phyloP scores from a whole-genome alignment of 345 rosid genomes.

The Erucastrum elatum region DNA sequence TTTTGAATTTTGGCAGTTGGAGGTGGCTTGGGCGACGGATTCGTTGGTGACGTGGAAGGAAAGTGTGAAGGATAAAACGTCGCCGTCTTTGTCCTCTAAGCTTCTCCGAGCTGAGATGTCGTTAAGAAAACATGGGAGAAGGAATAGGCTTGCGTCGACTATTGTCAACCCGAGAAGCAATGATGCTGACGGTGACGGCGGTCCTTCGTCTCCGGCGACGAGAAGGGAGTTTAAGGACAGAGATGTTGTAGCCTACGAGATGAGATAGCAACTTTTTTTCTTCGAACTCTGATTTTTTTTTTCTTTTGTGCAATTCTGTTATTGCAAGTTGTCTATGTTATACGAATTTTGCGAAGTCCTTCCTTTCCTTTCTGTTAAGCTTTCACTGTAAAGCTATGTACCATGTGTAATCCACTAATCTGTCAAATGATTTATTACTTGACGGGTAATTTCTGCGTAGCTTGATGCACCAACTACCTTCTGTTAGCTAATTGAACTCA shows the following conservation, averaged over 20 bases:
- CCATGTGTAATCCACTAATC: not conserved
- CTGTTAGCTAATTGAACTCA: not conserved
- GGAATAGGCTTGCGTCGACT: constrained; percentile 70
- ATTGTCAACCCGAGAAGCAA: constrained; percentile 56
- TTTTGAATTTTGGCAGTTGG: constrained; percentile 48
- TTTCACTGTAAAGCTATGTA: not conserved
- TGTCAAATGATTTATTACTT: not conserved
- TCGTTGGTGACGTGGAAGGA: constrained; percentile 74
- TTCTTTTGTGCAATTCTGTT: not conserved
- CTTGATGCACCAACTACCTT: not conserved
- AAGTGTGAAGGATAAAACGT: constrained; percentile 50
- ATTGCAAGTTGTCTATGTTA: not conserved
- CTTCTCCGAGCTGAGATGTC: constrained; percentile 71
- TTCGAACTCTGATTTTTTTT: not conserved
- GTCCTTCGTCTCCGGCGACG: constrained; percentile 34
- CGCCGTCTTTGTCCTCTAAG: constrained; percentile 56
- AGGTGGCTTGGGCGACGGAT: constrained; percentile 79
- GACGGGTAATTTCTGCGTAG: too few species aligned
- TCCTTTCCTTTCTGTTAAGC: not conserved
- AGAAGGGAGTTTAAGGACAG: constrained; percentile 47
- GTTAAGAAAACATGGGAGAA: constrained; percentile 71
- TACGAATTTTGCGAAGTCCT: not conserved
- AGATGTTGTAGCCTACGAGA: constrained; percentile 68
- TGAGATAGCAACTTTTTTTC: not conserved
- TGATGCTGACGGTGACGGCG: not conserved